Percentiles rank a stretch among this genome's conserved stretches.
Evolutionary conservation across 306 rosid genomes (phyloP).

Genomic region (Hippophae tibetana): DNA sequence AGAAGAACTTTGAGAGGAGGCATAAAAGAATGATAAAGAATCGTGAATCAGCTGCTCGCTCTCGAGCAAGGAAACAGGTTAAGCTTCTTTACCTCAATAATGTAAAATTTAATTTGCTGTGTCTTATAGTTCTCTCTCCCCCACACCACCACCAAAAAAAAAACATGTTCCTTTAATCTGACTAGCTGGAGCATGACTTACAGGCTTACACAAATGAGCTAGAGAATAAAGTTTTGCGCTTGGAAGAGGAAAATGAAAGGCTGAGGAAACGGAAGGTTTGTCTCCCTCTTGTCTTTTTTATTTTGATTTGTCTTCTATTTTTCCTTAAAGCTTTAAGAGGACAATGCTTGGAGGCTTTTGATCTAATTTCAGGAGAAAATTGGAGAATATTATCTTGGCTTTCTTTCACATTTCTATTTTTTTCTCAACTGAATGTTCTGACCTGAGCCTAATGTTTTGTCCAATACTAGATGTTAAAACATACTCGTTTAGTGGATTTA

Average conservation of each 20-base stretch:
- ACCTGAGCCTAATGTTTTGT: too few species aligned
- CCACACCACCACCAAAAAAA: background rate
- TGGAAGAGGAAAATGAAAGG: conserved; percentile 90
- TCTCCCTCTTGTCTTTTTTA: conserved; percentile 18
- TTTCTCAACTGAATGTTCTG: too few species aligned
- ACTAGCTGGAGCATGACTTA: conserved; percentile 5
- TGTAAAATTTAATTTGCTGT: conserved; percentile 1
- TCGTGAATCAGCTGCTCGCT: conserved; percentile 96
- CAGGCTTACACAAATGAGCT: conserved; percentile 93
- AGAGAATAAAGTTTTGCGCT: conserved; percentile 70
- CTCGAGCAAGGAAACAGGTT: conserved; percentile 97
- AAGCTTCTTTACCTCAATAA: background rate
- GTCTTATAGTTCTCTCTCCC: background rate
- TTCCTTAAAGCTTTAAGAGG: conserved; percentile 9
- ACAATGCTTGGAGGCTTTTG: background rate
- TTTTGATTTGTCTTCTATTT: conserved; percentile 4
- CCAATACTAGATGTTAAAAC: too few species aligned
- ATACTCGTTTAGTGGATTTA: too few species aligned
- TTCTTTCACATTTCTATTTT: too few species aligned
- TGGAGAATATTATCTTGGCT: too few species aligned
- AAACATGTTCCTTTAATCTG: background rate
- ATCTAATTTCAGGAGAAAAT: too few species aligned
- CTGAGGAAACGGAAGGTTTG: conserved; percentile 80
- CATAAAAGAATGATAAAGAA: conserved; percentile 97
- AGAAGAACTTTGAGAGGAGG: conserved; percentile 79